Evolutionary conservation across 1,284 basidiomycete species (phyloP).

Genomic region (Neotropicomus parvogracilis): DNA sequence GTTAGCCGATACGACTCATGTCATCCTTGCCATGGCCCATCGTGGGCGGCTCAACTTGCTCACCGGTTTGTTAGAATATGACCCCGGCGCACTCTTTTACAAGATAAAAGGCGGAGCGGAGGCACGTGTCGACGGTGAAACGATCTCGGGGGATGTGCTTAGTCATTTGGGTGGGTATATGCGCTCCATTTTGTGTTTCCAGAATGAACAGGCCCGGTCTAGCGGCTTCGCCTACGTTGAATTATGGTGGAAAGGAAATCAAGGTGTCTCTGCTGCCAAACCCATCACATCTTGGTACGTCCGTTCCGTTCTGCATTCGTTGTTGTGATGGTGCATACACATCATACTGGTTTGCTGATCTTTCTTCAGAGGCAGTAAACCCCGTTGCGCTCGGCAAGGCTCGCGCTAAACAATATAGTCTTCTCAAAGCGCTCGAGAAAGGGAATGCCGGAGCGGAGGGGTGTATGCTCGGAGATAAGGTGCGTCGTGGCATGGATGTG

Average conservation of each 20-base stretch:
- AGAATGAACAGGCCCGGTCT: not conserved
- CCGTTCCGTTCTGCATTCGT: not conserved
- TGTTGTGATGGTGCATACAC: not conserved
- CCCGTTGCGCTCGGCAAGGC: conserved; percentile 87
- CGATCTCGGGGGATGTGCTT: conserved; percentile 79
- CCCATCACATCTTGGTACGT: conserved; percentile 77
- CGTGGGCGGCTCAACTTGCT: conserved; percentile 85
- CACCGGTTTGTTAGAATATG: conserved; percentile 69
- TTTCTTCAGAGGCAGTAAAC: conserved; percentile 68
- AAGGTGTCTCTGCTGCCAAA: conserved; percentile 82
- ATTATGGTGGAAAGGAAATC: conserved; percentile 50
- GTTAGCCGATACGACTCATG: conserved; percentile 63
- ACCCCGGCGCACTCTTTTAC: conserved; percentile 69
- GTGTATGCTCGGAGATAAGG: conserved; percentile 76
- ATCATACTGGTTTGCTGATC: not conserved
- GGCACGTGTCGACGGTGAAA: conserved; percentile 58
- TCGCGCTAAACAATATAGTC: conserved; percentile 85
- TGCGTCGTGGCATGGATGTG: conserved; percentile 1
- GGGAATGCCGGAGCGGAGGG: conserved; percentile 39
- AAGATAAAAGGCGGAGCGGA: conserved; percentile 83
- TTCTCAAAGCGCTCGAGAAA: conserved; percentile 58
- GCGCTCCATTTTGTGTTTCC: not conserved
- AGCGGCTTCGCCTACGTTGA: conserved; percentile 61
- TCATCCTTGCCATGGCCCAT: conserved; percentile 81
- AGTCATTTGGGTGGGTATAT: conserved; percentile 66